phyloP scores from a whole-genome alignment of 441 rosid species.

The Populus hybrid region DNA sequence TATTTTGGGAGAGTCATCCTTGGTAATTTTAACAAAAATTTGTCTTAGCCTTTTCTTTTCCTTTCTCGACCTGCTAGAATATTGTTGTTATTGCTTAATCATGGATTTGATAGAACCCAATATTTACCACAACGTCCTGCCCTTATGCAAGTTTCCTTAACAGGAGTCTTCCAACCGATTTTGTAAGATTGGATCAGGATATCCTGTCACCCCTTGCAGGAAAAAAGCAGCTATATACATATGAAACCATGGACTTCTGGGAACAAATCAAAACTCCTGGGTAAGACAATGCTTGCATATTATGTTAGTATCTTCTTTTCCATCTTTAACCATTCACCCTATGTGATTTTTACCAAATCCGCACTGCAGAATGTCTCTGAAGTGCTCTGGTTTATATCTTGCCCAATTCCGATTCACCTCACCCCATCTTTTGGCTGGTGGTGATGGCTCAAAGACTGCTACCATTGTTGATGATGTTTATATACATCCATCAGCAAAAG shows the following conservation, averaged over 20 bases:
- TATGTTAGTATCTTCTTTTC: slow-evolving; percentile 1
- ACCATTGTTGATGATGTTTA: slow-evolving; percentile 76
- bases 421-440: slow-evolving; percentile 71
- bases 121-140: background rate
- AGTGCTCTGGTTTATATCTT: slow-evolving; percentile 82
- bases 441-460: slow-evolving; percentile 66
- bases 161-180: slow-evolving; percentile 70
- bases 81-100: background rate
- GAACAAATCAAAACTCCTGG: slow-evolving; percentile 98
- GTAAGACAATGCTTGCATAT: slow-evolving; percentile 31
- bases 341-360: background rate
- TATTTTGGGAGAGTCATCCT: background rate
- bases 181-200: slow-evolving; percentile 92
- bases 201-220: slow-evolving; percentile 93
- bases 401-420: slow-evolving; percentile 71
- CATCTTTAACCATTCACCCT: background rate
- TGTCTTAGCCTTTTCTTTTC: background rate
- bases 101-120: background rate
- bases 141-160: slow-evolving; percentile 22
- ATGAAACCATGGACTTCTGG: slow-evolving; percentile 89
- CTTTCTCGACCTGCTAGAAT: background rate
- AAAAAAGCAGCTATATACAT: slow-evolving; percentile 74
- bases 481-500: slow-evolving; percentile 96
- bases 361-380: slow-evolving; percentile 70
- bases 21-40: background rate